phyloP scores from a whole-genome alignment of 306 rosid species.

The Pueraria montana region DNA sequence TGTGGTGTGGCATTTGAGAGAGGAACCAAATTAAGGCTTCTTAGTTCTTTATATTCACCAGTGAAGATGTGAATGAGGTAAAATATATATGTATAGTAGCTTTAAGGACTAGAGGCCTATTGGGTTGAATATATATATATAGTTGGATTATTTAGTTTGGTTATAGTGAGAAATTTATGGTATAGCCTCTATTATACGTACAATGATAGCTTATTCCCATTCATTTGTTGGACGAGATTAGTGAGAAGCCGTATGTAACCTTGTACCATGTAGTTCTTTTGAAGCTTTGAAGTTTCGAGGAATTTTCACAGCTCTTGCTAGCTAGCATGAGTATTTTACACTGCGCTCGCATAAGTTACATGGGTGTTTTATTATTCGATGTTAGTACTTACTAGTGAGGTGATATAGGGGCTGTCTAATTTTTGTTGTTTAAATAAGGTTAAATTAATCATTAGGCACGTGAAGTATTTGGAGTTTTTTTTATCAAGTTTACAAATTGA shows the following conservation, averaged over 20 bases:
- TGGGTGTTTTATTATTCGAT: background rate
- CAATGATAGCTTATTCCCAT: background rate
- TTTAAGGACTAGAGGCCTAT: background rate
- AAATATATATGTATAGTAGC: background rate
- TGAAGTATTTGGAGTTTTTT: too few species aligned
- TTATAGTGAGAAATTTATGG: background rate
- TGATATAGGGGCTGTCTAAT: background rate
- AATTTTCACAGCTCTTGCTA: background rate
- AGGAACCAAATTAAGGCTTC: background rate
- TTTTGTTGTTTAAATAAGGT: too few species aligned
- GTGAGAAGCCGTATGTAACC: background rate
- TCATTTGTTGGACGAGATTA: background rate
- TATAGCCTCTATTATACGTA: background rate
- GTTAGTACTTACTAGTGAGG: background rate
- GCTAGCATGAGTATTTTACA: background rate
- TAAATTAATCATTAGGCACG: too few species aligned
- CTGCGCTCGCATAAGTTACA: background rate
- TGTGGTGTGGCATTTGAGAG: background rate
- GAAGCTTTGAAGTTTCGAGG: conserved; percentile 11
- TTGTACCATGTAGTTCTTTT: background rate
- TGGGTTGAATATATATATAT: background rate
- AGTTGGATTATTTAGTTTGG: background rate
- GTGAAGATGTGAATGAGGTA: background rate
- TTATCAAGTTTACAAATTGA: too few species aligned
- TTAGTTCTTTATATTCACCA: background rate